Base-by-base conservation (phyloP, 768 basidiomycete species). In the Suillus paluster region DNA sequence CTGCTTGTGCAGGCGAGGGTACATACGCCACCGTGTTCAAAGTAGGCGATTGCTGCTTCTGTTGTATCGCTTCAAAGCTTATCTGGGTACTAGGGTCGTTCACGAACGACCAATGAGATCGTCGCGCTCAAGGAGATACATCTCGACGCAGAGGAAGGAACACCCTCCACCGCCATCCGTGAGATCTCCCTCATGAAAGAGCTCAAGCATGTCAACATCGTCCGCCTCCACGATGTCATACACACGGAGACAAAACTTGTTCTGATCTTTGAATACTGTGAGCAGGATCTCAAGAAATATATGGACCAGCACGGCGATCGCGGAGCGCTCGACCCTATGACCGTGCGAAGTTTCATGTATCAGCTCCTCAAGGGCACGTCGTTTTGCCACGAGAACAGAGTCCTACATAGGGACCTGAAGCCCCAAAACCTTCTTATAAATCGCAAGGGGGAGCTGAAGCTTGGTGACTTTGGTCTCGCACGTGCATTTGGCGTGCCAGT, bases 151-250 rank as follows among this genome's bases (percentile, higher is more conserved):
- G 97, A 99, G 77, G 97, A 99, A 79, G 97, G 97, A 38, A 99
- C 97, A 0, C 97, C 97, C 36, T 95, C 93, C 50, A 99, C 97
- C 15, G 97, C 97, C 59, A 99, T 99, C 74, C 90, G 97, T 52
- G 97, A 99, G 82, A 99, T 99, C 70, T 96, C 94, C 45, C 85
- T 99, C 67, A 98, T 99, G 96, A 99, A 99, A 76, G 97, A 99
- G 74, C 89, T 99, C 71, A 97, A 97, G 77, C 97, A 99, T 70
- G 89, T 94, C 81, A 99, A 99, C 79, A 97, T 99, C 73, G 94
- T 99, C 72, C 89, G 97, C 70, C 86, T 99, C 21, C 91, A 99
- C 80, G 97, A 99, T 75, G 97, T 99, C 54, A 98, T 99, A 66
- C 97, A 99, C 77, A 99, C 96, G 19, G 97, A 99, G 78, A 92